These are phyloP conservation scores for Lachnellula arida DNA, from an alignment of 2,329 filamentous ascomycete species.

Conservation along the genomic window DNA sequence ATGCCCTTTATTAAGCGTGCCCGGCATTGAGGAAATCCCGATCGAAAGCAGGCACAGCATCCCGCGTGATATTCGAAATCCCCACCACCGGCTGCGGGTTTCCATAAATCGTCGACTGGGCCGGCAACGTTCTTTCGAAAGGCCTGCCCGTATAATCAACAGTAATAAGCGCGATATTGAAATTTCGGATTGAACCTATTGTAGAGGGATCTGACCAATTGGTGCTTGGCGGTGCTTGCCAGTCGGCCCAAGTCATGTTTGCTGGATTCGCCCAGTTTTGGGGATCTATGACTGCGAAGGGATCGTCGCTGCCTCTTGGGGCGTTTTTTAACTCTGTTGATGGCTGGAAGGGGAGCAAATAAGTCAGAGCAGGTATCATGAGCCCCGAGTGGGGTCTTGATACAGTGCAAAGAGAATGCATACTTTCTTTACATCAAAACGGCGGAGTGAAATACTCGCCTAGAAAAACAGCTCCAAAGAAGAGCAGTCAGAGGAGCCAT, in stretches of 20 bases:
- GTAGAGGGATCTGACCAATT: constrained; percentile 10
- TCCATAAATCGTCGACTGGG: constrained; percentile 10
- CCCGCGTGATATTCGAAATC: constrained; percentile 4
- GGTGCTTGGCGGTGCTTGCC: constrained; percentile 11
- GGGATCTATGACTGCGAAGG: constrained; percentile 6
- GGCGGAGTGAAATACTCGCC: too few relatives aligned
- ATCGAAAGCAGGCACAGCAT: constrained; percentile 10
- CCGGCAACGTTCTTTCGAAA: constrained; percentile 8
- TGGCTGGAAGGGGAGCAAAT: neutral
- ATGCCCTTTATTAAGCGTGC: constrained; percentile 12
- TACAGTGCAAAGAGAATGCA: too few relatives aligned
- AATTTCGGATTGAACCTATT: constrained; percentile 13
- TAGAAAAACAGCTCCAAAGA: too few relatives aligned
- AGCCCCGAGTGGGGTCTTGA: too few relatives aligned
- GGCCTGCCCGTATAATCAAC: constrained; percentile 10
- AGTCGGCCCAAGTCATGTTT: constrained; percentile 10
- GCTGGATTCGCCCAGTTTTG: constrained; percentile 8
- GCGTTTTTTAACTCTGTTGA: neutral
- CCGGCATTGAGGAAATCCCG: constrained; percentile 14
- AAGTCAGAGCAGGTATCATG: neutral
- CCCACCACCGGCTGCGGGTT: constrained; percentile 10
- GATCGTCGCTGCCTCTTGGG: neutral
- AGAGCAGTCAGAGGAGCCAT: too few relatives aligned
- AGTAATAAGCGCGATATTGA: constrained; percentile 15
- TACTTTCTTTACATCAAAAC: too few relatives aligned